phyloP scores from a whole-genome alignment of 2,329 filamentous ascomycete genomes.

The Dactylellina sp. region DNA sequence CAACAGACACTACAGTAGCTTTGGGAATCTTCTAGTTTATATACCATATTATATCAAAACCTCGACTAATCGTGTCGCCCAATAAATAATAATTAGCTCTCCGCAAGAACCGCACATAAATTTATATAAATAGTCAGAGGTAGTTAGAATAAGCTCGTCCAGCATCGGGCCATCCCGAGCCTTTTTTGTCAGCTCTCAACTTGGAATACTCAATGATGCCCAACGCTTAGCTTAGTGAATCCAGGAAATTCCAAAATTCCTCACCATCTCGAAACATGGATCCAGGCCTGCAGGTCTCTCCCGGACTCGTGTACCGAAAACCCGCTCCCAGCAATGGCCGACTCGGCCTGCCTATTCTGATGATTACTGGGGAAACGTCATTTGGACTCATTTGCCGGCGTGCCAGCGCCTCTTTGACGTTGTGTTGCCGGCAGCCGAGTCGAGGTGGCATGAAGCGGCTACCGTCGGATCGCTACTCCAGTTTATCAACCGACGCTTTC shows the following conservation, averaged over 20 bases:
- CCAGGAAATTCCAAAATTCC: background rate
- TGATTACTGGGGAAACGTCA: conserved; percentile 5
- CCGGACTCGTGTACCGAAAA: conserved; percentile 43
- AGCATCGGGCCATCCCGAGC: conserved; percentile 16
- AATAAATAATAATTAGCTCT: background rate
- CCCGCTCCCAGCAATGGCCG: background rate
- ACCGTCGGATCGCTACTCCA: conserved; percentile 42
- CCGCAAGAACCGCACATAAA: background rate
- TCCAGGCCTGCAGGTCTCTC: conserved; percentile 9
- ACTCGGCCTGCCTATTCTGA: conserved; percentile 6
- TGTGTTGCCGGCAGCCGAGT: conserved; percentile 42
- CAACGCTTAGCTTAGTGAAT: background rate
- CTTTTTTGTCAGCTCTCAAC: background rate
- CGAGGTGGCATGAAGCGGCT: conserved; percentile 22
- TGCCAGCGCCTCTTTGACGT: background rate
- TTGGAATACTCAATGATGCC: background rate
- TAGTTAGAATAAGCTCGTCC: conserved; percentile 38
- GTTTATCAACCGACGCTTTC: conserved; percentile 55
- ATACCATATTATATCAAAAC: no score
- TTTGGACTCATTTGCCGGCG: background rate
- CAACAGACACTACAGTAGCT: background rate
- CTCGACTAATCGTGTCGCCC: no score
- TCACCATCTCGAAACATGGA: conserved; percentile 8
- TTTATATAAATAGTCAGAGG: background rate
- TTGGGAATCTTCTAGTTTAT: no score